Percentiles rank a stretch among this genome's conserved stretches.
phyloP scores from a whole-genome alignment of 2,329 filamentous ascomycete species.

The Chaetothyriales sp. region DNA sequence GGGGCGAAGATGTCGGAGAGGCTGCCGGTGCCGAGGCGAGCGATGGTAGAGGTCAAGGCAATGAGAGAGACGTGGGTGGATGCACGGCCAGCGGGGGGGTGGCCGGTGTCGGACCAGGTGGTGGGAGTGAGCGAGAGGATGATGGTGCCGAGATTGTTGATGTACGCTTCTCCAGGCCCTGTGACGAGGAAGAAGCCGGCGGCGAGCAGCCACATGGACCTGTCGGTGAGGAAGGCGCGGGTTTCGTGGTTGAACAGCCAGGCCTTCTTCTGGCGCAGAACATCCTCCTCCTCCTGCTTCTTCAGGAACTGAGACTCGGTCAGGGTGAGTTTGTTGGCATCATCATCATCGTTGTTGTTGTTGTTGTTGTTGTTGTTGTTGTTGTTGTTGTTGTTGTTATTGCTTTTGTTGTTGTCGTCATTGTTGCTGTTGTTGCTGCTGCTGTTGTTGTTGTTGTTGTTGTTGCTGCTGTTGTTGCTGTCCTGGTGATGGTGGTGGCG shows the following conservation, averaged over 20 bases:
- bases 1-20: slow-evolving; percentile 77
- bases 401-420: slow-evolving; percentile 30
- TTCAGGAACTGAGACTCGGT: slow-evolving; percentile 26
- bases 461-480: too few species aligned
- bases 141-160: slow-evolving; percentile 92
- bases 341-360: slow-evolving; percentile 17
- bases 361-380: slow-evolving; percentile 23
- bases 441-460: slow-evolving; percentile 25
- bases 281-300: slow-evolving; percentile 37
- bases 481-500: slow-evolving; percentile 31
- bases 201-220: slow-evolving; percentile 92
- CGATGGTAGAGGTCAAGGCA: slow-evolving; percentile 77
- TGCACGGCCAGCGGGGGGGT: slow-evolving; percentile 47
- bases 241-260: slow-evolving; percentile 90
- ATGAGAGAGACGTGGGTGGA: slow-evolving; percentile 83
- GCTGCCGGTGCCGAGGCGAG: slow-evolving; percentile 76
- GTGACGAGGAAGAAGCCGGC: slow-evolving; percentile 84
- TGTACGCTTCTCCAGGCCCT: slow-evolving; percentile 91
- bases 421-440: slow-evolving; percentile 17
- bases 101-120: slow-evolving; percentile 38
- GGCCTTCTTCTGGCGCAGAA: slow-evolving; percentile 61
- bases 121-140: slow-evolving; percentile 67
- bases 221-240: slow-evolving; percentile 66
- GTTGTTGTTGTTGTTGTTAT: slow-evolving; percentile 17
- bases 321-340: slow-evolving; percentile 33